Base-by-base conservation (phyloP, 331 rosid genomes). In the Cydonia oblonga region DNA sequence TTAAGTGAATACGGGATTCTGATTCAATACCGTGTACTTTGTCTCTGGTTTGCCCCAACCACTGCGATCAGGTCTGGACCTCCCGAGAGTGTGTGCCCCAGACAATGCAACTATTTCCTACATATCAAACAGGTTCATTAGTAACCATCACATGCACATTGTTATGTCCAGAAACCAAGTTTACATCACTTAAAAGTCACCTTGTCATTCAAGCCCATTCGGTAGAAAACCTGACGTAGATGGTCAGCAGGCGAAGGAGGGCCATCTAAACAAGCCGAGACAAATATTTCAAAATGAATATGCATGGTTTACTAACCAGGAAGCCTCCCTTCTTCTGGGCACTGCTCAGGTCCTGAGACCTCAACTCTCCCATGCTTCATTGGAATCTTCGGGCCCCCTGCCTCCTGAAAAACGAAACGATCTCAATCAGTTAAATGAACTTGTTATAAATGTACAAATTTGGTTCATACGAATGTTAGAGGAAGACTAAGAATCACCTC, bases 41-140 rank as follows among this genome's bases (percentile, higher is more conserved):
- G 97, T 95, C 84, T 89, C 99, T n/a, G 96, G 92, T 80, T 95
- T 91, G 78, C 99, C 99, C 97, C 93, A 95, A 61, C 97, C 97
- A 86, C 99, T 90, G 69, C 96, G 97, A 4, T 95, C 97, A 19
- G 96, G 99, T 76, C 97, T 92, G 70, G 97, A 86, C 74, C 99
- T 81, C 68, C 99, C 97, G 60, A 95, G 75, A n/a, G 99, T 95
- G 82, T 95, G 99, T 0, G 97, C 99, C 67, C 99, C 99, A 53
- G 97, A 95, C 79, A 95, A 80, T 51, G 96, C 99, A 79, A 91
- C 99, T 77, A 95, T 91, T 88, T 95, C 97, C 97, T 95, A 80
- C 76, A 83, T 65, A 83, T 59, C 40, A 74, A 81, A 49, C 51
- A 71, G 62, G 51, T 67, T 44, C 63, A 66, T 70, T 70, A 33